Conservation (phyloP, 768 basidiomycete species). For the Russula sp. region DNA sequence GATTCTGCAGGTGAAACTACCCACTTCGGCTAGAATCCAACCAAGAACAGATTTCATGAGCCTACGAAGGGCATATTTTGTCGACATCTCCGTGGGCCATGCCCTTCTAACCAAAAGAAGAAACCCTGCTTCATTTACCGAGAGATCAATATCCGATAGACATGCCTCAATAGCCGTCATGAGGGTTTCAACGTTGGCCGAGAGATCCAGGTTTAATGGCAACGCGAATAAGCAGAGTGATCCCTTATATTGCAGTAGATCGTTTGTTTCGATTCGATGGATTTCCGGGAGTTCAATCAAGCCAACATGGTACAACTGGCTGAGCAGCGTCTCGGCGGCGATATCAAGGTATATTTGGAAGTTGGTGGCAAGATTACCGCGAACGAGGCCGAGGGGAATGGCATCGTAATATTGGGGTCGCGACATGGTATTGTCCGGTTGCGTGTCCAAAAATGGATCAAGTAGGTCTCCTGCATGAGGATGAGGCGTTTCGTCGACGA, state of each 20-base stretch:
- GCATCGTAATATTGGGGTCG: slow-evolving; percentile 53
- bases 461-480: slow-evolving; percentile 35
- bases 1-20: slow-evolving; percentile 17
- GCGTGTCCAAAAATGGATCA: slow-evolving; percentile 48
- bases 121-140: slow-evolving; percentile 71
- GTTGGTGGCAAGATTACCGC: slow-evolving; percentile 55
- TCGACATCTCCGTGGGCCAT: slow-evolving; percentile 71
- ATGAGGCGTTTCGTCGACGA: slow-evolving; percentile 29
- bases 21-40: slow-evolving; percentile 76
- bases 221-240: slow-evolving; percentile 59
- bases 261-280: slow-evolving; percentile 40
- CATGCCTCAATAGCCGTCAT: slow-evolving; percentile 70
- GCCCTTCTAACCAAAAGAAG: slow-evolving; percentile 64
- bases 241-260: slow-evolving; percentile 36
- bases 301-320: slow-evolving; percentile 60
- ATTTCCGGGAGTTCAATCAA: slow-evolving; percentile 53
- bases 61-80: slow-evolving; percentile 65
- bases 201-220: slow-evolving; percentile 68
- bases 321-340: slow-evolving; percentile 52
- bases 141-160: slow-evolving; percentile 65
- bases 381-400: slow-evolving; percentile 56
- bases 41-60: slow-evolving; percentile 54
- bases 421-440: slow-evolving; percentile 32
- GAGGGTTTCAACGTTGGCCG: slow-evolving; percentile 68
- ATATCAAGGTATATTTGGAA: slow-evolving; percentile 55